A percentile compares a stretch with the other conserved stretches of the same genome.
phyloP scores from a whole-genome alignment of 1,284 basidiomycete genomes.

The Lignosus rhinocerotis region DNA sequence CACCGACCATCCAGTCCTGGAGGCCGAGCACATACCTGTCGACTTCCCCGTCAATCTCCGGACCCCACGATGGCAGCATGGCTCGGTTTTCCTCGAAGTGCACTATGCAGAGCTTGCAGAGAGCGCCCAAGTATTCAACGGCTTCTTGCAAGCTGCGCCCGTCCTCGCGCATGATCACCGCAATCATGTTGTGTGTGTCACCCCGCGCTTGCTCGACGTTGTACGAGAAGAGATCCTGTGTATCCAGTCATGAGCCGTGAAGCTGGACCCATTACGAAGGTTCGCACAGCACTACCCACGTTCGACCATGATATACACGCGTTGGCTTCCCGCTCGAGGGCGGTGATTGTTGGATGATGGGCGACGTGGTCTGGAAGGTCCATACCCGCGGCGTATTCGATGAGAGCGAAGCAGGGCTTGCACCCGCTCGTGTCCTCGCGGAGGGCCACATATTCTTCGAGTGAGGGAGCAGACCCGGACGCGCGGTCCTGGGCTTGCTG shows the following conservation, averaged over 20 bases:
- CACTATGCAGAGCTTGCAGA: constrained; percentile 30
- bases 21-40: constrained; percentile 32
- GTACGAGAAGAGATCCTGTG: constrained; percentile 36
- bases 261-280: background rate
- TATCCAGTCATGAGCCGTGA: background rate
- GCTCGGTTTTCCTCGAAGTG: constrained; percentile 27
- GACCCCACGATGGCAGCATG: constrained; percentile 33
- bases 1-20: constrained; percentile 36
- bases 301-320: constrained; percentile 36
- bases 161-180: constrained; percentile 29
- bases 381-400: constrained; percentile 34
- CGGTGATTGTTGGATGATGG: constrained; percentile 30
- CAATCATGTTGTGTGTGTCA: constrained; percentile 34
- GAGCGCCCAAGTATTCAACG: constrained; percentile 31
- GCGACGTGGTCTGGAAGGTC: constrained; percentile 34
- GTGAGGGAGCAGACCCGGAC: constrained; percentile 25
- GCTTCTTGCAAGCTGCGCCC: constrained; percentile 31
- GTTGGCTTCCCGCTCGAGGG: constrained; percentile 32
- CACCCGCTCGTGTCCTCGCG: constrained; percentile 34
- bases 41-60: constrained; percentile 32
- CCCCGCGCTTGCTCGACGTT: constrained; percentile 35
- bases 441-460: constrained; percentile 33
- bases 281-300: constrained; percentile 3
- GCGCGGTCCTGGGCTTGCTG: constrained; percentile 28
- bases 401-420: constrained; percentile 34